A percentile compares a stretch with the other conserved stretches of the same genome.
Conservation (phyloP, 192 early-diverging fungal species). For the Diversispora epigaea region DNA sequence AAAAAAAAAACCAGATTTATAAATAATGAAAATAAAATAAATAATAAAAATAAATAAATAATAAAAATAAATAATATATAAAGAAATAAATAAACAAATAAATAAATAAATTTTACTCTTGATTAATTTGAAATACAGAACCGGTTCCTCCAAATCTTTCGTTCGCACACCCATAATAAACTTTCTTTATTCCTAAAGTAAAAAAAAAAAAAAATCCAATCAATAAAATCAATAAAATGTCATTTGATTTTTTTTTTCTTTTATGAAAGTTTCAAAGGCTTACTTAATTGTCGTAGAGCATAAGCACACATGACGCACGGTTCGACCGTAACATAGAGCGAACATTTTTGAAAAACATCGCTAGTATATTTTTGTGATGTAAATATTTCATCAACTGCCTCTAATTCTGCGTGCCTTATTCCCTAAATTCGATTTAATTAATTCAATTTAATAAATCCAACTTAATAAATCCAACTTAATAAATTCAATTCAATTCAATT, state of each 20-base stretch:
- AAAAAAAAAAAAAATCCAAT: neutral
- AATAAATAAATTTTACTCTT: slow-evolving; percentile 57
- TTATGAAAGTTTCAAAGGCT: neutral
- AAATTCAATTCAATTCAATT: too few relatives aligned
- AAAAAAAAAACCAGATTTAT: too few relatives aligned
- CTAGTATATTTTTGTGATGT: slow-evolving; percentile 36
- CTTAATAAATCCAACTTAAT: neutral
- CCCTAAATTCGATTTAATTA: slow-evolving; percentile 51
- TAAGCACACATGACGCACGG: slow-evolving; percentile 98
- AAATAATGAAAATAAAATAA: neutral
- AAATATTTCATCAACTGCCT: slow-evolving; percentile 83
- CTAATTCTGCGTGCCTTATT: slow-evolving; percentile 93
- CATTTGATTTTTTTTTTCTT: neutral
- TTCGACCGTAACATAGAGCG: slow-evolving; percentile 95
- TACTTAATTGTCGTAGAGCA: slow-evolving; percentile 78
- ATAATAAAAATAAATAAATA: slow-evolving; percentile 23
- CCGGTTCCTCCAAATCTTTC: slow-evolving; percentile 97
- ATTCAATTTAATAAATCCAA: neutral
- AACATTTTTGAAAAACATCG: slow-evolving; percentile 52
- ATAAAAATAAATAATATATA: neutral
- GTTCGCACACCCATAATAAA: slow-evolving; percentile 89
- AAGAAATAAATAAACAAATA: neutral
- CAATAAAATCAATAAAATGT: neutral
- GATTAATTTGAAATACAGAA: slow-evolving; percentile 78
- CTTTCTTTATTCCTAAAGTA: slow-evolving; percentile 65